A percentile compares a stretch with the other conserved stretches of the same genome.
Conservation (phyloP, 805 yeast species). For the Metschnikowia cubensis region DNA sequence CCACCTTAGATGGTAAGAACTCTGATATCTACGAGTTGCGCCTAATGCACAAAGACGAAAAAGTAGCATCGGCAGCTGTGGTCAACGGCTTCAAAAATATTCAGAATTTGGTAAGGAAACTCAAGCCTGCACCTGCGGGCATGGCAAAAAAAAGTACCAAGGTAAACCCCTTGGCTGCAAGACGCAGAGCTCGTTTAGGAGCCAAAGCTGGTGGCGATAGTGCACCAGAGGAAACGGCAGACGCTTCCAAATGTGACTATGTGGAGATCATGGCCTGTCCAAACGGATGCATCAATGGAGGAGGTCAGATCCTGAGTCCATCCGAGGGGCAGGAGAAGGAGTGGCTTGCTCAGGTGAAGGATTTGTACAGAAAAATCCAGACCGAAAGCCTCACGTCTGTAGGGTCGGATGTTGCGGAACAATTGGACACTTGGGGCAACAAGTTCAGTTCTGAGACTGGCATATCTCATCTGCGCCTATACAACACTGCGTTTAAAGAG, state of each 20-base stretch:
- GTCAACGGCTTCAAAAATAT: slow-evolving; percentile 93
- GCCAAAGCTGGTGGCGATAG: slow-evolving; percentile 9
- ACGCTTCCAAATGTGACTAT: slow-evolving; percentile 67
- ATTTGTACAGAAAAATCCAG: slow-evolving; percentile 32
- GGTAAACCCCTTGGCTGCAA: slow-evolving; percentile 38
- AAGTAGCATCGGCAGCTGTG: slow-evolving; percentile 52
- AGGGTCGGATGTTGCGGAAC: slow-evolving; percentile 11
- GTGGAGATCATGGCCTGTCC: slow-evolving; percentile 99
- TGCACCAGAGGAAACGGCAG: slow-evolving; percentile 38
- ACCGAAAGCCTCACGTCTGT: background rate
- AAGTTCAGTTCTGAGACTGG: slow-evolving; percentile 28
- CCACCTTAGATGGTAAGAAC: slow-evolving; percentile 62
- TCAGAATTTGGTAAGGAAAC: slow-evolving; percentile 84
- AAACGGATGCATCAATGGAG: slow-evolving; percentile 95
- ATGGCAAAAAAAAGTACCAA: slow-evolving; percentile 12
- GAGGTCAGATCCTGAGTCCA: slow-evolving; percentile 73
- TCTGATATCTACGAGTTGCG: slow-evolving; percentile 70
- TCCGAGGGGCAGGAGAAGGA: slow-evolving; percentile 34
- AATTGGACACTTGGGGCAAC: slow-evolving; percentile 30
- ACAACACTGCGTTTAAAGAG: slow-evolving; percentile 44
- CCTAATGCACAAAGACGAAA: slow-evolving; percentile 38
- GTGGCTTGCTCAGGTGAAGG: slow-evolving; percentile 40
- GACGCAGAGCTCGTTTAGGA: slow-evolving; percentile 40
- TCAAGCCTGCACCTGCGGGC: slow-evolving; percentile 43
- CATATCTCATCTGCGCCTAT: slow-evolving; percentile 34